These are phyloP conservation scores for Areca catechu DNA, from an alignment of 176 grass and related monocot species.

Conservation along the genomic window DNA sequence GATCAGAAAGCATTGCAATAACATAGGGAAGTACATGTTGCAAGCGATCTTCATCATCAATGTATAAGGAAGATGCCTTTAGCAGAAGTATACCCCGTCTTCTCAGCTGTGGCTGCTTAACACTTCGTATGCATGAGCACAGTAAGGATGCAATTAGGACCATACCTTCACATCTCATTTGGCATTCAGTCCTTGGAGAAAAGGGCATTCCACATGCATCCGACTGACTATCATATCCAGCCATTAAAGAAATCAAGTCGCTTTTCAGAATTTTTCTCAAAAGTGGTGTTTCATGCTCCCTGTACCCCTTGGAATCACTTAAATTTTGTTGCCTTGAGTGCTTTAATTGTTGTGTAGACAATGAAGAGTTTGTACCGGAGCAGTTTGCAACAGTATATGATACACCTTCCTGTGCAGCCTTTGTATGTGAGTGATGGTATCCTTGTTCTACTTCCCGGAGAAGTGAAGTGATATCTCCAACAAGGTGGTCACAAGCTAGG, in stretches of 20 bases:
- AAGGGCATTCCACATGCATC: constrained; percentile 65
- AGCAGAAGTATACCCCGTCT: constrained; percentile 70
- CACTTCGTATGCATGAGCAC: constrained; percentile 88
- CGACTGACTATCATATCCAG: constrained; percentile 57
- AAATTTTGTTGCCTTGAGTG: constrained; percentile 15
- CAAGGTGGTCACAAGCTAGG: constrained; percentile 37
- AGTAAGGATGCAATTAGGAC: constrained; percentile 87
- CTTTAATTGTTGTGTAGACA: constrained; percentile 19
- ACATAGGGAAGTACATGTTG: constrained; percentile 95
- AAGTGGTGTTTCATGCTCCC: constrained; percentile 28
- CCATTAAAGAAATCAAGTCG: constrained; percentile 55
- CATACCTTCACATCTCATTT: constrained; percentile 79
- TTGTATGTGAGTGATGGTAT: constrained; percentile 1
- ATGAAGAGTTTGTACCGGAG: constrained; percentile 19
- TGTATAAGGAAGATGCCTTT: constrained; percentile 62
- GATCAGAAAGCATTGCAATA: constrained; percentile 95
- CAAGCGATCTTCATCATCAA: constrained; percentile 86
- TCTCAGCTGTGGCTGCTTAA: constrained; percentile 90
- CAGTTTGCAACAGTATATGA: constrained; percentile 25
- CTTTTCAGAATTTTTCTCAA: constrained; percentile 64
- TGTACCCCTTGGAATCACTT: constrained; percentile 23
- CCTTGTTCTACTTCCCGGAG: constrained; percentile 27
- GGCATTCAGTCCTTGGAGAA: constrained; percentile 39
- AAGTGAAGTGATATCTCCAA: constrained; percentile 71
- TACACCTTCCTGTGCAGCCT: constrained; percentile 9